These are phyloP conservation scores for Trametes polyzona DNA, from an alignment of 1,284 basidiomycete species.

Conservation along the genomic window DNA sequence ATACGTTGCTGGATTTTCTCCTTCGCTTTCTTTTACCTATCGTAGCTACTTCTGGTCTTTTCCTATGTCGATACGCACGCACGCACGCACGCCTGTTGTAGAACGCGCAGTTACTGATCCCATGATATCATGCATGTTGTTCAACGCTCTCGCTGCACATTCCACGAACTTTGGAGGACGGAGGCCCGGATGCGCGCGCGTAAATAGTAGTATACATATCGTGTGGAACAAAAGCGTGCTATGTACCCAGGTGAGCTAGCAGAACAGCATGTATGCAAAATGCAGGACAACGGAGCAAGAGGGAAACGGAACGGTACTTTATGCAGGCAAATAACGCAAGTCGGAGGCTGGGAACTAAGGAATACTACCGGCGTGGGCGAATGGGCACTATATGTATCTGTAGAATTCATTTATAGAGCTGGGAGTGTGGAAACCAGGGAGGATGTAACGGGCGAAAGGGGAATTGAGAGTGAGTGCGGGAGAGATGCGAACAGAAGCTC, in stretches of 20 bases:
- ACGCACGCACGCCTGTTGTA: constrained; percentile 31
- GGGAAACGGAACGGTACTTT: constrained; percentile 23
- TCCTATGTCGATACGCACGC: constrained; percentile 28
- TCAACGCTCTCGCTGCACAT: constrained; percentile 23
- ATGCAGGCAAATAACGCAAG: constrained; percentile 28
- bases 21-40: constrained; percentile 15
- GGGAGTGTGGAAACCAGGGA: constrained; percentile 17
- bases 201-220: constrained; percentile 36
- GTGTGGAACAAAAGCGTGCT: constrained; percentile 27
- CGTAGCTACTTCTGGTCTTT: constrained; percentile 14
- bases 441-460: constrained; percentile 30
- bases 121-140: constrained; percentile 29
- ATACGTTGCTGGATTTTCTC: constrained; percentile 25
- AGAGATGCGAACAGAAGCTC: constrained; percentile 22
- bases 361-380: constrained; percentile 26
- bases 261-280: constrained; percentile 37
- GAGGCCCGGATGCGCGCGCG: constrained; percentile 20
- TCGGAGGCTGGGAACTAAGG: constrained; percentile 22
- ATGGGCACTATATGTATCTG: constrained; percentile 30
- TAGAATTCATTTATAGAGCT: constrained; percentile 31
- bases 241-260: constrained; percentile 32
- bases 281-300: constrained; percentile 31
- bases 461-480: constrained; percentile 38
- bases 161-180: neutral
- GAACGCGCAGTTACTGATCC: constrained; percentile 28